phyloP scores from a whole-genome alignment of 2,329 filamentous ascomycete genomes.

The Ceratocystis alfenasii region DNA sequence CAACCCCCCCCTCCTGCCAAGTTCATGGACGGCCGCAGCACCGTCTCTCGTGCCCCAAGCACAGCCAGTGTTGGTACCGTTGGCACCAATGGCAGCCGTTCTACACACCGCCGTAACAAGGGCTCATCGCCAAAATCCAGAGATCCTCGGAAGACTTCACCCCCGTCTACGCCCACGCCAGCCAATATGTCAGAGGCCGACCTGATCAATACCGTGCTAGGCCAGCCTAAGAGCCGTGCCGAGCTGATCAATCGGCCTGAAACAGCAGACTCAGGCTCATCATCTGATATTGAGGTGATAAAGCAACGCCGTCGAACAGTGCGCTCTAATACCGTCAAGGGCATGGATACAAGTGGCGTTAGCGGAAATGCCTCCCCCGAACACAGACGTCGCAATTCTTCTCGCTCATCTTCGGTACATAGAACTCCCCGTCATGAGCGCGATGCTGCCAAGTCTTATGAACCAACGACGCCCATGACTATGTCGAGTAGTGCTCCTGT shows the following conservation, averaged over 20 bases:
- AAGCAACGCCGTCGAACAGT: constrained; percentile 16
- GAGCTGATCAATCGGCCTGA: constrained; percentile 17
- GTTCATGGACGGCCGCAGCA: constrained; percentile 79
- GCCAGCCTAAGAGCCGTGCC: constrained; percentile 19
- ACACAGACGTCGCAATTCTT: constrained; percentile 2
- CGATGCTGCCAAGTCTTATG: constrained; percentile 12
- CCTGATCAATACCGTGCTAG: constrained; percentile 35
- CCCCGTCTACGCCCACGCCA: constrained; percentile 13
- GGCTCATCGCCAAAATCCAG: constrained; percentile 25
- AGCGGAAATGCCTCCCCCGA: neutral
- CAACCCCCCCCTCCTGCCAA: constrained; percentile 82
- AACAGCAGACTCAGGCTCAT: constrained; percentile 18
- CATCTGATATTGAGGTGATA: constrained; percentile 19
- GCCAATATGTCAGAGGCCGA: constrained; percentile 32
- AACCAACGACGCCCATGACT: constrained; percentile 20
- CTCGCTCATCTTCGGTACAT: neutral
- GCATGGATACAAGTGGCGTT: constrained; percentile 9
- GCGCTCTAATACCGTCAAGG: constrained; percentile 19
- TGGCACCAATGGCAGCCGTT: constrained; percentile 18
- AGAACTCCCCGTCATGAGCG: neutral
- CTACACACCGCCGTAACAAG: constrained; percentile 24
- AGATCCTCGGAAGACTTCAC: constrained; percentile 17
- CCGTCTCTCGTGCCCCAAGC: constrained; percentile 52
- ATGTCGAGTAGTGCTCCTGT: constrained; percentile 17
- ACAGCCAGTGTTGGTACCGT: constrained; percentile 33